Conservation (phyloP, 2,329 filamentous ascomycete species). For the Didymella segeticola region DNA sequence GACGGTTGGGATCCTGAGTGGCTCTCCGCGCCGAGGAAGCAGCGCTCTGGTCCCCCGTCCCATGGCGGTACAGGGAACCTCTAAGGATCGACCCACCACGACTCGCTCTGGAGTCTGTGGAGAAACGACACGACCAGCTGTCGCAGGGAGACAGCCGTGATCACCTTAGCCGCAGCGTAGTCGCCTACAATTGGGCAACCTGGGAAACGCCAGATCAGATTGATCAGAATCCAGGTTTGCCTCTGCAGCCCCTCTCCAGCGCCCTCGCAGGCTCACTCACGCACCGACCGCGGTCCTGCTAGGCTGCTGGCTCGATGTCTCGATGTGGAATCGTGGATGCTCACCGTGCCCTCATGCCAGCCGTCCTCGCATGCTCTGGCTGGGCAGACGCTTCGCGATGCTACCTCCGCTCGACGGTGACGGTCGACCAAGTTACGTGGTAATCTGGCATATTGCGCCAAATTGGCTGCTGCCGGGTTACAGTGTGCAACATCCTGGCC, state of each 20-base stretch:
- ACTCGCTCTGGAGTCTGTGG: conserved; percentile 15
- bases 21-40: conserved; percentile 14
- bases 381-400: conserved; percentile 26
- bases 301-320: conserved; percentile 19
- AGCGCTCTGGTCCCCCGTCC: conserved; percentile 6
- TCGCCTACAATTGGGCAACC: conserved; percentile 20
- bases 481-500: conserved; percentile 40
- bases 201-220: conserved; percentile 18
- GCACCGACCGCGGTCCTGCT: conserved; percentile 16
- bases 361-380: conserved; percentile 29
- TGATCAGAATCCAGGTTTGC: conserved; percentile 16
- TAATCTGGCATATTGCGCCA: conserved; percentile 44
- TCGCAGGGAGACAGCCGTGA: conserved; percentile 20
- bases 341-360: conserved; percentile 22
- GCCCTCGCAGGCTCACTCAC: conserved; percentile 9
- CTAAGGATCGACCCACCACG: conserved; percentile 14
- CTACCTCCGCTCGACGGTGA: conserved; percentile 29
- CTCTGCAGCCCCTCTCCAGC: conserved; percentile 20
- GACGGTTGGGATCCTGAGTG: conserved; percentile 30
- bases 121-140: conserved; percentile 23
- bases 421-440: conserved; percentile 38
- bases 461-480: conserved; percentile 31
- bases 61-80: conserved; percentile 15
- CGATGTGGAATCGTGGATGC: no score
- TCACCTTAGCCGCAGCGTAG: conserved; percentile 26